Base-by-base conservation (phyloP, 148 eudicot species). In the Polygonum aviculare region DNA sequence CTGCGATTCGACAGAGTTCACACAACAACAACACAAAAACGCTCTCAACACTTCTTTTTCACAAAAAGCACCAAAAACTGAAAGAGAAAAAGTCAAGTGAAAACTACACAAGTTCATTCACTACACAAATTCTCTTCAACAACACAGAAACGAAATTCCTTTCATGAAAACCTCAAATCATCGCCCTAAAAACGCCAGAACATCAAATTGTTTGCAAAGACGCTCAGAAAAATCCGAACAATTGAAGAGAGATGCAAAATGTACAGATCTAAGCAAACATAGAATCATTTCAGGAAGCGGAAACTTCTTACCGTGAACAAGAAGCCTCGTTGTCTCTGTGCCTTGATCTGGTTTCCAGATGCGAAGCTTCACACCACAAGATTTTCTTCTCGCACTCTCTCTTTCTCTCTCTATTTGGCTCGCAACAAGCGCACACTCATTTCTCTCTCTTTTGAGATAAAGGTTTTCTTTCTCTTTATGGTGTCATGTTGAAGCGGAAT, bases 401-500 rank as follows among this genome's bases (percentile, higher is more conserved):
- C 31, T 57, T 4, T 44, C 71, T 67, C 72, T 2, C 44, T 15
- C 31, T 26, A 26, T 26, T 26, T 26, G 31, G 31, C 31, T 26
- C 31, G 31, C 31, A 26, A 26, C 21, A 67, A 38, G 72, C 72
- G 45, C 72, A 67, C 44, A 38, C 40, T 35, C 44, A 26, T 57
- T 57, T 57, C 65, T 60, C 69, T 60, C 69, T 60, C 38, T 60
- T 12, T 54, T n/a, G 12, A 12, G 7, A 57, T 22, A 60, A 60
- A 60, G 31, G 69, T 60, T 26, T 26, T 22, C 15, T 26, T 26
- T 22, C 15, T 5, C 44, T 35, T 65, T 67, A 67, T 67, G 6
- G 15, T 67, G 72, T 67, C 69, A 62, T 67, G 44, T 11, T 67
- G 45, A 15, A 67, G 45, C 45, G 83, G 79, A 80, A 52, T 63